Evolutionary conservation across 179 eudicot genomes (phyloP), one percentile per base, ranked within the genome.

Genomic region (Gypsophila paniculata): DNA sequence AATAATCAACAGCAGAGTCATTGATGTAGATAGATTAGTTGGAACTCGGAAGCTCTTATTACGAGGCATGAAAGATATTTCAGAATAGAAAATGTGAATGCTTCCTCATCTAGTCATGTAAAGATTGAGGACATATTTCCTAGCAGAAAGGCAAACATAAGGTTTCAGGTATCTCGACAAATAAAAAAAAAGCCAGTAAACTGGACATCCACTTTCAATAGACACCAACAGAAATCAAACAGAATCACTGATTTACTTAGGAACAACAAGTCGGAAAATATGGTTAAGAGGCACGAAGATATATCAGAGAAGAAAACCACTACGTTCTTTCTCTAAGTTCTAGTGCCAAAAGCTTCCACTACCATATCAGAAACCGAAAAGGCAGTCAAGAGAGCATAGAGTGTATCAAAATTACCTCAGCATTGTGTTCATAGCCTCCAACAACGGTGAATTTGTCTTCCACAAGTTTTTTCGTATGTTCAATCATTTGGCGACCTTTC

Each of bases 401-500:
- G 10, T 8, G 10, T 52, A 29, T n/a, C 34, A 26, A 58, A 14
- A 12, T 75, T 83, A 92, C 99, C 99, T 95, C 97, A 67, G 96
- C 97, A 79, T 78, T 95, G 78, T 90, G 90, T 62, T 92, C 90
- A 78, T 90, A 92, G 72, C 97, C 96, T 62, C 85, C 89, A 80
- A 76, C 76, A 49, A 79, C 78, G 42, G 90, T 92, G 75, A 95
- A 95, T 70, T 87, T 95, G 46, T 90, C 95, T 84, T 90, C 99
- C 77, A 95, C 98, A 25, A 92, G 95, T 78, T 86, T 95, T 74
- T 90, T 92, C 58, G 99, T 95, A 77, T 90, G 97, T 72, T 92
- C 96, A 78, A 95, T 92, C 99, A 95, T 95, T 70, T 92, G 96
- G 48, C 99, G 97, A 79, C 99, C 99, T 95, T 77, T 39, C 76